Base-by-base conservation (phyloP, 768 basidiomycete genomes). In the Mycena chlorophos region DNA sequence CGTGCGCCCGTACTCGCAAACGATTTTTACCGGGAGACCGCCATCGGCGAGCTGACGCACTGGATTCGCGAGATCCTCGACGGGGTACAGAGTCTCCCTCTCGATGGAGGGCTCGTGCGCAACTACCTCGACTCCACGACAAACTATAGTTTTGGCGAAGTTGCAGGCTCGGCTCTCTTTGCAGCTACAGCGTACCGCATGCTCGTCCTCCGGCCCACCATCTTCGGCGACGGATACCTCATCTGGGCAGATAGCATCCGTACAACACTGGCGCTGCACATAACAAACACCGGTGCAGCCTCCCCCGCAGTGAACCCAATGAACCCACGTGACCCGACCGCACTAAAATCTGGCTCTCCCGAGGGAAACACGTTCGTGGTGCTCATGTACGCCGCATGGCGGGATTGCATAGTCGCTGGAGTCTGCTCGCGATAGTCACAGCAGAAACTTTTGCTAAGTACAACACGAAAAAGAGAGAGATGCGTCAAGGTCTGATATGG, bases 61-160 rank as follows among this genome's bases (percentile, higher is more conserved):
- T 76, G 72, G 64, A 77, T 80, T 60, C 71, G 71, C 63, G 77
- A 78, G 45, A 80, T 80, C 49, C 42, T 80, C 23, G 75, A 80
- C 51, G 77, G 71, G 3, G 78, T 71, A 13, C 73, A 73, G 58
- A 52, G 48, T 1, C 65, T 69, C 2, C 57, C 70, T 1, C 50
- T 49, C 16, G 75, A 76, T 22, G 62, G 59, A 22, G 72, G 73
- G 1, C 65, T 80, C 4, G 53, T 79, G 25, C 68, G 75, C 40
- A 80, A 80, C 57, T 80, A 78, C 57, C 58, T 73, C 58, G 68
- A 75, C 43, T 26, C 57, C 3, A 56, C 60, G 23, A 43, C 54
- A 47, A n/a, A 1, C 63, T 65, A 69, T 52, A 74, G 75, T 5
- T 80, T 76, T 45, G 78, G 76, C 4, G 78, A 80, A 52, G 72